phyloP scores from a whole-genome alignment of 257 asterid species.

The Fraxinus excelsior region DNA sequence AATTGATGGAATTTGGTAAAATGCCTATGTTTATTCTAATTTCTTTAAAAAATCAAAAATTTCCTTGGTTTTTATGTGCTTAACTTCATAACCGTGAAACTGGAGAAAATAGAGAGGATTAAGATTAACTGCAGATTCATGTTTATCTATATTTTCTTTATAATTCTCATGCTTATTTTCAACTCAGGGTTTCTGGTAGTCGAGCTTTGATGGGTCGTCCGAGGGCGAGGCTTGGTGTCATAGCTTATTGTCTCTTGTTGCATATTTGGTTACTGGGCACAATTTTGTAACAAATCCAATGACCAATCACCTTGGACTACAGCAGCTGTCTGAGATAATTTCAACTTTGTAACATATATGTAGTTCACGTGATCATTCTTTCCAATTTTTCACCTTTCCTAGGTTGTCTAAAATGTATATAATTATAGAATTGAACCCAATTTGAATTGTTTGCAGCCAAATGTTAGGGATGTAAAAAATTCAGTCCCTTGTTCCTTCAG shows the following conservation, averaged over 20 bases:
- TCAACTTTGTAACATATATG: constrained; percentile 38
- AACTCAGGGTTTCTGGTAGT: constrained; percentile 81
- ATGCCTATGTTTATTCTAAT: constrained; percentile 17
- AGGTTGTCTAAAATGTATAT: constrained; percentile 41
- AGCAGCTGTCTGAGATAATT: constrained; percentile 8
- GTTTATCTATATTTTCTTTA: background rate
- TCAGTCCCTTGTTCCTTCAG: constrained; percentile 18
- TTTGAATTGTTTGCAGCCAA: constrained; percentile 60
- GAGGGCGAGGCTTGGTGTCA: constrained; percentile 78
- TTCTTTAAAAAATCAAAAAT: background rate
- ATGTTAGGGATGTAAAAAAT: constrained; percentile 58
- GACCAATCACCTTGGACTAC: constrained; percentile 24
- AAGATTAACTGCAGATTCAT: background rate
- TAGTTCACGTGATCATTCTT: constrained; percentile 20
- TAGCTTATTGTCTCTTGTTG: constrained; percentile 74
- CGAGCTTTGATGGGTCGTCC: constrained; percentile 90
- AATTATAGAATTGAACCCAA: constrained; percentile 25
- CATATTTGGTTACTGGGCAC: constrained; percentile 84
- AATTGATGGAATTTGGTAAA: constrained; percentile 90
- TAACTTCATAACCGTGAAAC: background rate
- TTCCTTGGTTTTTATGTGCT: background rate
- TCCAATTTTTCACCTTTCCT: constrained; percentile 10
- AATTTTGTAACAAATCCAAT: constrained; percentile 50
- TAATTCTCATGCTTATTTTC: constrained; percentile 23
- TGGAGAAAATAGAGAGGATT: background rate